These are phyloP conservation scores for Fusarium globosum DNA, from an alignment of 2,329 filamentous ascomycete species.

Conservation along the genomic window DNA sequence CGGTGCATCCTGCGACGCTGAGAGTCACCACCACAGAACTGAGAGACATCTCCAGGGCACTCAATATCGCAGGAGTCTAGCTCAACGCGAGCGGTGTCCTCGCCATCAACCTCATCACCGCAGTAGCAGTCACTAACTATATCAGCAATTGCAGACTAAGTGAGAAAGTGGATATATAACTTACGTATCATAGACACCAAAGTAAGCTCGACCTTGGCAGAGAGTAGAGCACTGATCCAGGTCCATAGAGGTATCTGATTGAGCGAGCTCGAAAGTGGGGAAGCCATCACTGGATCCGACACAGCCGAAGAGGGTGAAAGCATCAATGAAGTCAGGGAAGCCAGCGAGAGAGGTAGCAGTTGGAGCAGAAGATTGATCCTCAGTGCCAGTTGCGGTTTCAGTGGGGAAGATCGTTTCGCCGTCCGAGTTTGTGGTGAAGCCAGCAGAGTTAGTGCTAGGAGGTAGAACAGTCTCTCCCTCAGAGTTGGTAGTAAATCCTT, in stretches of 20 bases:
- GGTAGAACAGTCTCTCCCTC: background rate
- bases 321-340: constrained; percentile 32
- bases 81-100: constrained; percentile 9
- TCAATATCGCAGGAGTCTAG: constrained; percentile 22
- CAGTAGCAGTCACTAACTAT: constrained; percentile 36
- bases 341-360: constrained; percentile 30
- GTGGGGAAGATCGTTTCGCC: background rate
- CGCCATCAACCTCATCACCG: constrained; percentile 27
- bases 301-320: constrained; percentile 46
- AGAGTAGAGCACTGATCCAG: constrained; percentile 42
- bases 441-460: background rate
- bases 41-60: constrained; percentile 37
- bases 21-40: constrained; percentile 39
- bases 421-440: background rate
- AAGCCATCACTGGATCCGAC: constrained; percentile 35
- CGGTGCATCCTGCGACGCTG: constrained; percentile 18
- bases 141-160: rapidly evolving
- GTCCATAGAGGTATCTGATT: constrained; percentile 31
- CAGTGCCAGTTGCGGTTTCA: constrained; percentile 30
- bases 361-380: constrained; percentile 41
- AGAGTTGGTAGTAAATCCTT: background rate
- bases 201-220: constrained; percentile 42
- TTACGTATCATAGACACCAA: constrained; percentile 43
- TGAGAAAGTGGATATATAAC: background rate
- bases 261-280: constrained; percentile 37